Evolutionary conservation across 306 rosid species (phyloP).

Genomic region (Delonix regia): DNA sequence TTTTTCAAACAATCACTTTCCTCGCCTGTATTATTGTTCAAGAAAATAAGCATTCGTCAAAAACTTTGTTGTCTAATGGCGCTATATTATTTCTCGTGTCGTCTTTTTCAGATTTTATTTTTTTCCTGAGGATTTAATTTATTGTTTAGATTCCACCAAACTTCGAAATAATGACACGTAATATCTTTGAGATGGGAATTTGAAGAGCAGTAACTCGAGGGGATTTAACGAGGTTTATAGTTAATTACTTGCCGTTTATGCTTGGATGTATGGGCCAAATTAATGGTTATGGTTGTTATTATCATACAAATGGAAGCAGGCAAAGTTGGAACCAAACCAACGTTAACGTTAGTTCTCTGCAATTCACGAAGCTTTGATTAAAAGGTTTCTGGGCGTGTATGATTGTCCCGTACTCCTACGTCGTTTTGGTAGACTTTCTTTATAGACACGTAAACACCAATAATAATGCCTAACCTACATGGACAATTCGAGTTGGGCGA

Average conservation of each 20-base stretch:
- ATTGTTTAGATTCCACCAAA: constrained; percentile 1
- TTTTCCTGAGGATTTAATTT: neutral
- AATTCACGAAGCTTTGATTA: neutral
- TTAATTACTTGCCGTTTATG: constrained; percentile 3
- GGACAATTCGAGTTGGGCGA: constrained; percentile 10
- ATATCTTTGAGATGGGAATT: constrained; percentile 1
- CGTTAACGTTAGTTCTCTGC: neutral
- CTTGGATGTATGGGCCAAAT: neutral
- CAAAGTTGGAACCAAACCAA: neutral
- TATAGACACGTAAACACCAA: constrained; percentile 8
- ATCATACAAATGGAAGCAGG: neutral
- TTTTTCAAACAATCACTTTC: neutral
- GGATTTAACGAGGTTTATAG: neutral
- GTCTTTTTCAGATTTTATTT: constrained; percentile 2
- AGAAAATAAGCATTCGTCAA: neutral
- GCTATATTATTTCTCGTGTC: neutral
- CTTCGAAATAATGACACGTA: neutral
- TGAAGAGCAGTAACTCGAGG: neutral
- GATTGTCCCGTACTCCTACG: constrained; percentile 10
- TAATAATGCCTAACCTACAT: constrained; percentile 1
- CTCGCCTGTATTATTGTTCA: neutral
- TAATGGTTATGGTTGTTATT: neutral
- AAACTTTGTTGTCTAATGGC: neutral
- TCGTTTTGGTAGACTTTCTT: constrained; percentile 5
- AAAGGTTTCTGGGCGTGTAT: neutral